Base-by-base conservation (phyloP, 192 early-diverging fungal genomes). In the Lunasporangiospora selenospora region DNA sequence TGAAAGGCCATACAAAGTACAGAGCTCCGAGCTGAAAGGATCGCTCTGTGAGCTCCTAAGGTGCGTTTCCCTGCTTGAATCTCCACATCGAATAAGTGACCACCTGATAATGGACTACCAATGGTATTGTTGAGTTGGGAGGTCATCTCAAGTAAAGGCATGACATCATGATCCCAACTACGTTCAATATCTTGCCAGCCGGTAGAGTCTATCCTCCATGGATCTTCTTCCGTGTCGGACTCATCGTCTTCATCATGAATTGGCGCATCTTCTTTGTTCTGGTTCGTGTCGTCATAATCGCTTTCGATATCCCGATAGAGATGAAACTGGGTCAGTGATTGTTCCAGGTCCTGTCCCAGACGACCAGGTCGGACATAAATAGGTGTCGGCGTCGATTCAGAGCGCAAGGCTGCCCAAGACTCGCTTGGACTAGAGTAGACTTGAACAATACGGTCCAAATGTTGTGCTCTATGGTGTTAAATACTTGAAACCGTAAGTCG, bases 381-480 rank as follows among this genome's bases (percentile, higher is more conserved):
- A 13, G 67, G 58, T 1, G 51, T 61, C 15, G 85, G 77, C 5
- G 71, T 24, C 8, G 58, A 48, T 36, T 90, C 88, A 12, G 79
- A 69, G 18, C 89, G 75, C 4, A 92, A 12, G 1, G 86, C 87
- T 19, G 79, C 90, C 78, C 82, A 90, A 6, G 85, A 83, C 11
- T 90, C 91, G 21, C 77, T 80, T 30, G 83, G 67, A 53, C 80
- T 87, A 2, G 88, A 87, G 21, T 47, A 71, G 3, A 92, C 88
- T 23, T 65, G 53, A 4, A 79, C 59, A 30, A 84, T 65, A 51
- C 90, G 83, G 53, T 92, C 85, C 24, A 93, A 58, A 51, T 77
- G 70, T 7, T 82, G 82, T 6, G 89, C 58, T 39, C 78, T 79
- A 19, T 12, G 11, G 27, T 2, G 9, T 4, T 21, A 29, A 26